Evolutionary conservation across 1,284 basidiomycete species (phyloP).

Genomic region (Cutaneotrichosporon cavernicola): DNA sequence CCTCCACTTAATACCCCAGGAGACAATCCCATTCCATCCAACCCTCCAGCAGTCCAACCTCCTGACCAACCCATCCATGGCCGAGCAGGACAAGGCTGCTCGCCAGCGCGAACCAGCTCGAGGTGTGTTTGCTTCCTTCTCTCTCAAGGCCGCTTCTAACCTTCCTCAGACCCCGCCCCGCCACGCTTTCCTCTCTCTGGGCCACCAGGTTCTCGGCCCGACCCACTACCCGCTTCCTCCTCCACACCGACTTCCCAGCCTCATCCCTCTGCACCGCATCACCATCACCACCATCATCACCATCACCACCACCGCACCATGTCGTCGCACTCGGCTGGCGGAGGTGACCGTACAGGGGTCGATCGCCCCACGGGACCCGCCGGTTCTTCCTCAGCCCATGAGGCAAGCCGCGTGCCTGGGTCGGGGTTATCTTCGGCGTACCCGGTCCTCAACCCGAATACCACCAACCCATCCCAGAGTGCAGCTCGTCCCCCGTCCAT

Average conservation of each 20-base stretch:
- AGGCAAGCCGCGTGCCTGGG: conserved; percentile 18
- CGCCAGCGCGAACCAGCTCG: conserved; percentile 14
- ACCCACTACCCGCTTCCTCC: not conserved
- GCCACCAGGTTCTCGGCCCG: not conserved
- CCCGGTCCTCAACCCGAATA: conserved; percentile 5
- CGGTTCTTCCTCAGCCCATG: conserved; percentile 7
- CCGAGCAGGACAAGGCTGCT: conserved; percentile 17
- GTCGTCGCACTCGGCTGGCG: not conserved
- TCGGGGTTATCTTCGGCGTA: conserved; percentile 17
- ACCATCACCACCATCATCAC: conserved; percentile 16
- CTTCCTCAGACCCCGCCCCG: conserved; percentile 11
- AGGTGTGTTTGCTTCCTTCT: conserved; percentile 7
- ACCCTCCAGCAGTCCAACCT: not conserved
- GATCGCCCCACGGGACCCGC: conserved; percentile 7
- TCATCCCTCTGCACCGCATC: conserved; percentile 3
- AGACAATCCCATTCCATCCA: not conserved
- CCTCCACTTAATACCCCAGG: not conserved
- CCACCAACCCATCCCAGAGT: not conserved
- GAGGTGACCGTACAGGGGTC: not conserved
- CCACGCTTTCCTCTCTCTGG: conserved; percentile 7
- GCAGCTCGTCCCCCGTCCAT: not conserved
- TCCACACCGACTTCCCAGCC: not conserved
- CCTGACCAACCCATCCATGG: conserved; percentile 7
- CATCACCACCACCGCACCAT: conserved; percentile 10
- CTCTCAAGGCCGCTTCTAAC: not conserved